Evolutionary conservation across 106 monocot genomes (phyloP).

Genomic region (Vanilla planifolia): DNA sequence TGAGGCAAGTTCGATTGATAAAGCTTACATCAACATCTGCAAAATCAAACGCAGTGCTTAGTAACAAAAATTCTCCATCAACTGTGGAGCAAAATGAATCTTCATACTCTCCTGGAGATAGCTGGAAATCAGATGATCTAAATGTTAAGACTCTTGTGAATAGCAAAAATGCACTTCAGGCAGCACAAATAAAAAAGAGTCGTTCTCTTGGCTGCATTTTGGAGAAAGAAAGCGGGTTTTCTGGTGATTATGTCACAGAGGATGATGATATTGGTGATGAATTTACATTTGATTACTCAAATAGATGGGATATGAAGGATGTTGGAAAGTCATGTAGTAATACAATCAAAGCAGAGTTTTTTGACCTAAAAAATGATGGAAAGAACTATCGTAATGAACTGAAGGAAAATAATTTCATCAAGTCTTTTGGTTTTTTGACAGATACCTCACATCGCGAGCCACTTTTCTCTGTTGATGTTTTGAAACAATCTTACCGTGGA

Average conservation of each 20-base stretch:
- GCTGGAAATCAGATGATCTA: conserved; percentile 38
- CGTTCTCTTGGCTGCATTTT: conserved; percentile 48
- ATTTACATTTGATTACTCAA: conserved; percentile 11
- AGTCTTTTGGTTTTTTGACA: conserved; percentile 4
- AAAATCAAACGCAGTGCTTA: conserved; percentile 7
- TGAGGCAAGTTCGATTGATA: conserved; percentile 23
- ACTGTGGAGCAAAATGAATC: no score
- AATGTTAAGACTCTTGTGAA: conserved; percentile 13
- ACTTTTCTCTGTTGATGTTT: conserved; percentile 26
- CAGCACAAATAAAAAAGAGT: conserved; percentile 43
- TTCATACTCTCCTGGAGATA: conserved; percentile 32
- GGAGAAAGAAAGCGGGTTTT: conserved; percentile 19
- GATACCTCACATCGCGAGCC: conserved; percentile 11
- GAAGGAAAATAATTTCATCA: conserved; percentile 11
- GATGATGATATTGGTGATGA: conserved; percentile 21
- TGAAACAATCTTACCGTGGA: conserved; percentile 16
- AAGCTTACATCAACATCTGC: conserved; percentile 9
- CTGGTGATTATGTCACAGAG: conserved; percentile 20
- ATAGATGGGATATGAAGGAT: conserved; percentile 4
- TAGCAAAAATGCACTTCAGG: no score
- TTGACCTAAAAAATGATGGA: conserved; percentile 6
- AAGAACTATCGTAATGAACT: conserved; percentile 2
- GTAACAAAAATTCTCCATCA: conserved; percentile 15
- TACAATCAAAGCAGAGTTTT: conserved; percentile 11
- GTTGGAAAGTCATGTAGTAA: conserved; percentile 8